Conservation (phyloP, 1,284 basidiomycete species). For the Entoloma clypeatum region DNA sequence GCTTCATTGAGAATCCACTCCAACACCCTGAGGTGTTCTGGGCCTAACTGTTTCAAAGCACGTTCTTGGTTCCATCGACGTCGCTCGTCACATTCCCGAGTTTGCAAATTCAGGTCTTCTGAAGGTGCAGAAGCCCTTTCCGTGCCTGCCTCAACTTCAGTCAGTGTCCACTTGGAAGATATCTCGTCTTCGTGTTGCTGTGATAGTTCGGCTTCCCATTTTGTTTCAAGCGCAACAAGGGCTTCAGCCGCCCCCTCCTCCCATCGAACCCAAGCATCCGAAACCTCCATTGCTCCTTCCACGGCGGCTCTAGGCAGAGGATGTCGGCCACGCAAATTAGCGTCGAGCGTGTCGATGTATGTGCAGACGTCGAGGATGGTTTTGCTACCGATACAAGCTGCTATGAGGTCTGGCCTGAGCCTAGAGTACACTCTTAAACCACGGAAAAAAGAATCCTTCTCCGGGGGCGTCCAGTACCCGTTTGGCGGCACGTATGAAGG, state of each 20-base stretch:
- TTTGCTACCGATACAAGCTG: slow-evolving; percentile 60
- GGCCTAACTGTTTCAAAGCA: slow-evolving; percentile 34
- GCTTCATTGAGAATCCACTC: slow-evolving; percentile 43
- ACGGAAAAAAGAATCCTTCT: slow-evolving; percentile 72
- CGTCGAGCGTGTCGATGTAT: slow-evolving; percentile 55
- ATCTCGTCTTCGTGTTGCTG: slow-evolving; percentile 16
- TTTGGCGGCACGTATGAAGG: slow-evolving; percentile 44
- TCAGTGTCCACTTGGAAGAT: slow-evolving; percentile 7
- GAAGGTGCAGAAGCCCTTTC: slow-evolving; percentile 10
- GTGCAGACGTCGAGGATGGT: slow-evolving; percentile 54
- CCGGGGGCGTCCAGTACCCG: slow-evolving; percentile 58
- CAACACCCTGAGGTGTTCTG: slow-evolving; percentile 38
- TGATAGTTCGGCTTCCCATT: slow-evolving; percentile 14
- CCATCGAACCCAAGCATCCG: slow-evolving; percentile 50
- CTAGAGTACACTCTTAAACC: slow-evolving; percentile 61
- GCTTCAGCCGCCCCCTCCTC: slow-evolving; percentile 56
- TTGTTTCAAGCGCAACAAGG: slow-evolving; percentile 33
- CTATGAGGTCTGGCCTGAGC: slow-evolving; percentile 67
- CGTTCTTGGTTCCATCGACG: slow-evolving; percentile 35
- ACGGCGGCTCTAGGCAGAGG: slow-evolving; percentile 20
- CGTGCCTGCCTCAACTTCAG: slow-evolving; percentile 9
- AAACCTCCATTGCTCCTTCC: slow-evolving; percentile 53
- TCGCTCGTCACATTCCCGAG: slow-evolving; percentile 20
- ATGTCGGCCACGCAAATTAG: slow-evolving; percentile 9
- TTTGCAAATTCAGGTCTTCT: slow-evolving; percentile 18